Conservation (phyloP, 768 basidiomycete species). For the Paxillus rubicundulus region DNA sequence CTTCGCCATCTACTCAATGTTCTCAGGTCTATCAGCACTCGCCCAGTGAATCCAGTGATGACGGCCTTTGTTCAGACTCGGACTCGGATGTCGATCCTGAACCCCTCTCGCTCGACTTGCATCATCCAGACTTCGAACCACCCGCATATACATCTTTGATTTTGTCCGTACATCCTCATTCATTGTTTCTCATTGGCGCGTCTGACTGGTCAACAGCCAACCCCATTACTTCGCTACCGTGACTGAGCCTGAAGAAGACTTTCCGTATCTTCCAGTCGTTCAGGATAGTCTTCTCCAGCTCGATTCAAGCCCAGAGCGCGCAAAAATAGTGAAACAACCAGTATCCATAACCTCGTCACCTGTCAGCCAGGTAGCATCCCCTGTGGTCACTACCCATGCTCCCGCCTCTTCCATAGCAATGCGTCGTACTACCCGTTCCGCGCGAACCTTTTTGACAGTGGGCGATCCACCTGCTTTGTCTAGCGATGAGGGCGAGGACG, state of each 20-base stretch:
- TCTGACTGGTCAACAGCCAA: slow-evolving; percentile 22
- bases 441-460: slow-evolving; percentile 7
- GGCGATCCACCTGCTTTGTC: background rate
- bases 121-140: slow-evolving; percentile 7
- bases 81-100: slow-evolving; percentile 31
- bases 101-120: slow-evolving; percentile 15
- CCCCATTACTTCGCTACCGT: slow-evolving; percentile 2
- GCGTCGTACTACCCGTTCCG: slow-evolving; percentile 13
- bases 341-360: background rate
- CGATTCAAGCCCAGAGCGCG: background rate
- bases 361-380: background rate
- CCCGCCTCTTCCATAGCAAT: slow-evolving; percentile 1
- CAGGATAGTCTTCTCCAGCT: slow-evolving; percentile 6
- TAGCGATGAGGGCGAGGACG: slow-evolving; percentile 27
- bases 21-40: slow-evolving; percentile 11
- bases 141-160: slow-evolving; percentile 17
- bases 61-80: slow-evolving; percentile 27
- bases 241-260: slow-evolving; percentile 4
- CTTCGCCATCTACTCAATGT: slow-evolving; percentile 18
- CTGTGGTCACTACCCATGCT: background rate
- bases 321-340: background rate
- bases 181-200: background rate
- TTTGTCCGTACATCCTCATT: slow-evolving; percentile 17
- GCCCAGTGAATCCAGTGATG: slow-evolving; percentile 24
- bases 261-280: slow-evolving; percentile 12